Base-by-base conservation (phyloP, 495 filamentous ascomycete genomes). In the Aspergillus sclerotioniger region DNA sequence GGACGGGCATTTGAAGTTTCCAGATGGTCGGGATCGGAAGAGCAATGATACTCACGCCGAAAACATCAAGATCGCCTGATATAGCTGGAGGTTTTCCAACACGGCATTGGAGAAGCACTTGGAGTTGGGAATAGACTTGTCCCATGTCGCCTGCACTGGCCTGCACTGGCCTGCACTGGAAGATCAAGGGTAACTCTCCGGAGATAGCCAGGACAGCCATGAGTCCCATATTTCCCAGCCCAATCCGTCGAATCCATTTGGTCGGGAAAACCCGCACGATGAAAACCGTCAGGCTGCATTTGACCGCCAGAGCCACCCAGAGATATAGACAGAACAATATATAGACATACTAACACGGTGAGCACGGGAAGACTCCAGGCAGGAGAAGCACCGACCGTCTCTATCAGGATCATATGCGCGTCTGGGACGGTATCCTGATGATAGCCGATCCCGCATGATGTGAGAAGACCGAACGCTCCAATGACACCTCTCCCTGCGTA, bases 1-100 rank as follows among this genome's bases (percentile, higher is more conserved):
- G 66, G 17, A 65, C 65, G 0, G 77, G 77, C 39, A 77, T 76
- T 41, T 76, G 70, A 54, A 80, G 70, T 9, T 63, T 56, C 52
- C 67, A 68, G 13, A 84, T 71, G 2, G 76, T 78, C 20, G 67
- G 69, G 32, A 84, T 65, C 12, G 80, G 82, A 6, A 85, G 69
- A 1, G 61, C 21, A 49, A 85, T 59, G 54, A 84, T 80, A 69
- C 73, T 75, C 50, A 82, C 61, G 60, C 84, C 82, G 15, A 76
- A 68, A 83, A 59, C 64, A 67, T 67, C 31, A 67, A 16, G 0
- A 67, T 56, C 4, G 55, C 61, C 49, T 67, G 64, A 39, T 63
- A 63, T 49, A 67, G 58, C 10, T 33, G 21, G 10, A 67, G 56
- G 3, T 25, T 55, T 13, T 59, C 61, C 47, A 63, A 12, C n/a